phyloP scores from a whole-genome alignment of 768 basidiomycete genomes.

The Tylopilus balloui region DNA sequence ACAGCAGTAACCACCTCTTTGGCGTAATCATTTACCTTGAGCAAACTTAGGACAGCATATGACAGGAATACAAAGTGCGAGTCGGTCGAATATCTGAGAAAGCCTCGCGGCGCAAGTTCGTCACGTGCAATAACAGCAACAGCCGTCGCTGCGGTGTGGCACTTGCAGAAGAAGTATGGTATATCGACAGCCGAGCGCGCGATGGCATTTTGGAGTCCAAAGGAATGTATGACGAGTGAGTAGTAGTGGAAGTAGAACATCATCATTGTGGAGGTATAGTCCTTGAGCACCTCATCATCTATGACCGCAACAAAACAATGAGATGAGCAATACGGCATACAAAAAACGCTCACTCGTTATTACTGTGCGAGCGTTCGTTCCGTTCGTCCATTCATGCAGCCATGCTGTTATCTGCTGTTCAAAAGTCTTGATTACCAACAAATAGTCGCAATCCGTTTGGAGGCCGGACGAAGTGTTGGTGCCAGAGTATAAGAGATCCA shows the following conservation, averaged over 20 bases:
- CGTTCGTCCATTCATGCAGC: conserved; percentile 48
- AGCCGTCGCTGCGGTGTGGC: conserved; percentile 65
- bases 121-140: conserved; percentile 75
- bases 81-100: conserved; percentile 81
- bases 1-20: neutral
- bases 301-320: conserved; percentile 1
- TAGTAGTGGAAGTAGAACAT: conserved; percentile 84
- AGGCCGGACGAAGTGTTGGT: conserved; percentile 78
- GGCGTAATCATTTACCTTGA: conserved; percentile 61
- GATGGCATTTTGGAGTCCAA: conserved; percentile 94
- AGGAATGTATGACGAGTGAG: conserved; percentile 88
- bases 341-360: conserved; percentile 16
- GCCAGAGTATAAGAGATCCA: conserved; percentile 87
- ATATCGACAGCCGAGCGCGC: conserved; percentile 71
- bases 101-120: conserved; percentile 70
- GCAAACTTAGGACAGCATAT: conserved; percentile 88
- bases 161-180: conserved; percentile 79
- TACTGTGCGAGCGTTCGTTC: conserved; percentile 24
- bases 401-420: conserved; percentile 69
- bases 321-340: neutral
- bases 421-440: conserved; percentile 78
- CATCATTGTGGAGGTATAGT: conserved; percentile 31
- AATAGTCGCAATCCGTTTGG: conserved; percentile 79
- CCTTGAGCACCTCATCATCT: conserved; percentile 28
- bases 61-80: conserved; percentile 87